Evolutionary conservation across 768 basidiomycete genomes (phyloP).

Genomic region (Suillus clintonianus): DNA sequence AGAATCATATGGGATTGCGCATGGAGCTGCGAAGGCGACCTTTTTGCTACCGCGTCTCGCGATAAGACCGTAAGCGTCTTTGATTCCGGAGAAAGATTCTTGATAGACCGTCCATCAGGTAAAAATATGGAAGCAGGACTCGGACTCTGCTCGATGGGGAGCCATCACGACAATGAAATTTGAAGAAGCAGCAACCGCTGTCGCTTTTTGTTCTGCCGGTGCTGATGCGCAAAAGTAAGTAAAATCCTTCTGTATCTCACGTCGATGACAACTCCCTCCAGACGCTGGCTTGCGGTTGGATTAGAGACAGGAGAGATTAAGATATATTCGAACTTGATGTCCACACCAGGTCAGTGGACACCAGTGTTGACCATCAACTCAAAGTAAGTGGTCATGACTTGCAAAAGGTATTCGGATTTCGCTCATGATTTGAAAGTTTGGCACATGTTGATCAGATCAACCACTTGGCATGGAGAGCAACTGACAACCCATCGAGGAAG

Average conservation of each 20-base stretch:
- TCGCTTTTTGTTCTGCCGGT: constrained; percentile 56
- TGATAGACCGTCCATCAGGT: constrained; percentile 48
- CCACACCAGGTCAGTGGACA: constrained; percentile 45
- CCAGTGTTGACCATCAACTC: constrained; percentile 46
- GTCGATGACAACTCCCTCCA: constrained; percentile 17
- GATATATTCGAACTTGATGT: constrained; percentile 49
- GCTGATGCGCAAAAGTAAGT: constrained; percentile 42
- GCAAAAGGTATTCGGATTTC: constrained; percentile 2
- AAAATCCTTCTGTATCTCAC: background rate
- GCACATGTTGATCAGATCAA: constrained; percentile 82
- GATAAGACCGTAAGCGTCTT: constrained; percentile 78
- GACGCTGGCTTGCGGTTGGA: constrained; percentile 75
- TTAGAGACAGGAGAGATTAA: constrained; percentile 79
- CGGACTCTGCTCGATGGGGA: constrained; percentile 51
- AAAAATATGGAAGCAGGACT: constrained; percentile 70
- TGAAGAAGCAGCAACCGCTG: constrained; percentile 79
- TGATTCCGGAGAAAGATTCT: background rate
- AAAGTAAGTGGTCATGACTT: constrained; percentile 42
- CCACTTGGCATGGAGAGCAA: constrained; percentile 77
- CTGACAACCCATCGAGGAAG: constrained; percentile 27
- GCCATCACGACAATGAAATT: constrained; percentile 63
- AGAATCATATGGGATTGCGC: constrained; percentile 96
- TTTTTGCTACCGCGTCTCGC: constrained; percentile 92
- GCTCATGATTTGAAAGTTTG: constrained; percentile 41
- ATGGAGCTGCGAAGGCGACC: constrained; percentile 74